Evolutionary conservation across 1,284 basidiomycete genomes (phyloP).

Genomic region (Amylostereum areolatum): DNA sequence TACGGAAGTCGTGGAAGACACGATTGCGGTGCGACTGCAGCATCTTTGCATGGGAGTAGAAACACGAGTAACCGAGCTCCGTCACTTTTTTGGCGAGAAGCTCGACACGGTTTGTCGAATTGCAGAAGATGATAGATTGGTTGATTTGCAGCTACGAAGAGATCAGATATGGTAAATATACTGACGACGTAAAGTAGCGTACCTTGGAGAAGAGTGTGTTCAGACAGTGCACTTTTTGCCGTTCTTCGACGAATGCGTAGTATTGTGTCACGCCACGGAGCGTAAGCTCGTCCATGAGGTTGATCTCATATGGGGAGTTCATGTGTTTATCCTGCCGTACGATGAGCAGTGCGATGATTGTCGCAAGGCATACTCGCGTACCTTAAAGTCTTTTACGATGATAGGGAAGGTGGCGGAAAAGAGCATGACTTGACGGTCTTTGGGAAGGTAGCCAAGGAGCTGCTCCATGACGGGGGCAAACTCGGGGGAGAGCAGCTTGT

Average conservation of each 20-base stretch:
- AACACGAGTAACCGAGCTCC: constrained; percentile 98
- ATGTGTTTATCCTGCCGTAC: constrained; percentile 87
- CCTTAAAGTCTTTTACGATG: constrained; percentile 99
- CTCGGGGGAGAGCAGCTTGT: constrained; percentile 96
- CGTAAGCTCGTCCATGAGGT: constrained; percentile 99
- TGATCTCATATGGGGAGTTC: constrained; percentile 95
- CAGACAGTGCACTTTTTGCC: constrained; percentile 98
- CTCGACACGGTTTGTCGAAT: constrained; percentile 99
- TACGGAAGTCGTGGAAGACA: constrained; percentile 99
- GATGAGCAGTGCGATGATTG: constrained; percentile 7
- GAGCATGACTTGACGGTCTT: constrained; percentile 94
- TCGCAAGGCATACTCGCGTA: constrained; percentile 22
- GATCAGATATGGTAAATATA: constrained; percentile 16
- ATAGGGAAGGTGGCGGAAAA: constrained; percentile 99
- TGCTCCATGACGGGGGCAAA: constrained; percentile 99
- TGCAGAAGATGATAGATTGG: constrained; percentile 99
- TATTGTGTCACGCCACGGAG: constrained; percentile 98
- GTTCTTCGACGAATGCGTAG: constrained; percentile 98
- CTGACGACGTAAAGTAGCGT: constrained; percentile 12
- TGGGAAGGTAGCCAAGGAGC: constrained; percentile 80
- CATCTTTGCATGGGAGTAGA: constrained; percentile 99
- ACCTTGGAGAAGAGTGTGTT: constrained; percentile 97
- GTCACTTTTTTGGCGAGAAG: constrained; percentile 99
- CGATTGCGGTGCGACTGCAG: constrained; percentile 97
- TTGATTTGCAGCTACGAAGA: constrained; percentile 93